phyloP scores from a whole-genome alignment of 2,329 filamentous ascomycete species.

The Cordyceps farinosa region DNA sequence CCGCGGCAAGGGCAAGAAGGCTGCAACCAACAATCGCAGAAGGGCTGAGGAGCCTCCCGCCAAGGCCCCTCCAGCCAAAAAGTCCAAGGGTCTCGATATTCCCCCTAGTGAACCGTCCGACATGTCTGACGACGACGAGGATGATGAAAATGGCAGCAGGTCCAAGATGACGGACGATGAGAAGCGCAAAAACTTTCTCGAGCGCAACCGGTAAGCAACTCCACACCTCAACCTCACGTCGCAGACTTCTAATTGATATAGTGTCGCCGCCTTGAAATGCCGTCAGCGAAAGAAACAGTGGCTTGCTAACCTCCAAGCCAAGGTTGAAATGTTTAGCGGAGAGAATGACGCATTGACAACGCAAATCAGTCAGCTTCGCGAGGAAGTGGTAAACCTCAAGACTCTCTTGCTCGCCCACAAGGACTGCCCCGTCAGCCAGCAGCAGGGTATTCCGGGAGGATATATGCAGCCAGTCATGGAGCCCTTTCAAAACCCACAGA shows the following conservation, averaged over 20 bases:
- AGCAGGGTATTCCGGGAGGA: slow-evolving; percentile 61
- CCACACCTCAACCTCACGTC: neutral
- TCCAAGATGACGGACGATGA: slow-evolving; percentile 96
- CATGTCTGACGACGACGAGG: slow-evolving; percentile 52
- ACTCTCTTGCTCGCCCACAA: slow-evolving; percentile 91
- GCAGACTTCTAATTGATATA: slow-evolving; percentile 38
- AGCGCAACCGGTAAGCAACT: slow-evolving; percentile 78
- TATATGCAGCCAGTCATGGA: slow-evolving; percentile 57
- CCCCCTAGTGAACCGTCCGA: slow-evolving; percentile 26
- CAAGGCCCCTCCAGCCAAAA: slow-evolving; percentile 67
- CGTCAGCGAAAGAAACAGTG: slow-evolving; percentile 98
- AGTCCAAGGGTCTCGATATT: slow-evolving; percentile 50
- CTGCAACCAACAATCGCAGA: slow-evolving; percentile 63
- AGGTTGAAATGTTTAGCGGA: slow-evolving; percentile 86
- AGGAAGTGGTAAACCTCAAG: slow-evolving; percentile 94
- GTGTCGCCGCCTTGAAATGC: slow-evolving; percentile 94
- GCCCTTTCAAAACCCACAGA: slow-evolving; percentile 47
- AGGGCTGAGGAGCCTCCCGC: slow-evolving; percentile 67
- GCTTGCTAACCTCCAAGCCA: slow-evolving; percentile 89
- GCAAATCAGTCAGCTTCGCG: slow-evolving; percentile 78
- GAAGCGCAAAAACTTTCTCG: slow-evolving; percentile 96
- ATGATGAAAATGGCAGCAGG: slow-evolving; percentile 57
- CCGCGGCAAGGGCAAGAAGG: slow-evolving; percentile 68
- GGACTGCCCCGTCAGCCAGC: slow-evolving; percentile 88
- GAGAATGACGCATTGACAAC: slow-evolving; percentile 86